Percentiles rank a stretch among this genome's conserved stretches.
Conservation (phyloP, 2,329 filamentous ascomycete genomes). For the Didymella glomerata region DNA sequence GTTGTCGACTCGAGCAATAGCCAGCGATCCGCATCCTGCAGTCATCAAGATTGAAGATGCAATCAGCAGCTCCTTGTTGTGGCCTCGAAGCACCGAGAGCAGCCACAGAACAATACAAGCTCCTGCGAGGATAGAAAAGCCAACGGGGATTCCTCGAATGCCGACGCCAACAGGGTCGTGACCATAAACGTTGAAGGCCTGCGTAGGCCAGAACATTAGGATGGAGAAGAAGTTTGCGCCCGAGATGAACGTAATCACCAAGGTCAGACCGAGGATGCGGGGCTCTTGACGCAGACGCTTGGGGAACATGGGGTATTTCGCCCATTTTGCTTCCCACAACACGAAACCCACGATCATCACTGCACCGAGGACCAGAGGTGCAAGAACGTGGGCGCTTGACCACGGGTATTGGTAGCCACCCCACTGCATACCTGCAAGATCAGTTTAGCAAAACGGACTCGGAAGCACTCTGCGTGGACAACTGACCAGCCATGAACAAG, state of each 20-base stretch:
- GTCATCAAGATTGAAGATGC: conserved; percentile 71
- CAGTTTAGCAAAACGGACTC: neutral
- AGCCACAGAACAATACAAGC: conserved; percentile 67
- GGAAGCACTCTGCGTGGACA: neutral
- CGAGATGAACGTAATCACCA: conserved; percentile 46
- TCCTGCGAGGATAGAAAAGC: conserved; percentile 69
- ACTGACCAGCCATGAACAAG: conserved; percentile 38
- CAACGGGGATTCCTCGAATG: conserved; percentile 69
- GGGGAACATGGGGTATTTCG: conserved; percentile 56
- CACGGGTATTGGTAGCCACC: conserved; percentile 63
- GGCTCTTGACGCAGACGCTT: conserved; percentile 38
- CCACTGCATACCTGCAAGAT: conserved; percentile 52
- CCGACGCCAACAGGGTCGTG: conserved; percentile 72
- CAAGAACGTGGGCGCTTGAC: conserved; percentile 63
- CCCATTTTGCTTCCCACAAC: conserved; percentile 55
- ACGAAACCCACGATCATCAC: conserved; percentile 57
- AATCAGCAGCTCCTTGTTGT: conserved; percentile 68
- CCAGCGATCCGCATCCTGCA: conserved; percentile 66
- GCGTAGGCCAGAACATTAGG: conserved; percentile 47
- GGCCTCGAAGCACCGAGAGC: conserved; percentile 65
- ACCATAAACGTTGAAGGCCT: conserved; percentile 46
- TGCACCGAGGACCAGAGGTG: conserved; percentile 61
- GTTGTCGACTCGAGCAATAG: conserved; percentile 62
- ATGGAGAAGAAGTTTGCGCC: conserved; percentile 46
- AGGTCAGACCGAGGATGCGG: conserved; percentile 38